Base-by-base conservation (phyloP, 768 basidiomycete species). In the Boletus pseudopeckii region DNA sequence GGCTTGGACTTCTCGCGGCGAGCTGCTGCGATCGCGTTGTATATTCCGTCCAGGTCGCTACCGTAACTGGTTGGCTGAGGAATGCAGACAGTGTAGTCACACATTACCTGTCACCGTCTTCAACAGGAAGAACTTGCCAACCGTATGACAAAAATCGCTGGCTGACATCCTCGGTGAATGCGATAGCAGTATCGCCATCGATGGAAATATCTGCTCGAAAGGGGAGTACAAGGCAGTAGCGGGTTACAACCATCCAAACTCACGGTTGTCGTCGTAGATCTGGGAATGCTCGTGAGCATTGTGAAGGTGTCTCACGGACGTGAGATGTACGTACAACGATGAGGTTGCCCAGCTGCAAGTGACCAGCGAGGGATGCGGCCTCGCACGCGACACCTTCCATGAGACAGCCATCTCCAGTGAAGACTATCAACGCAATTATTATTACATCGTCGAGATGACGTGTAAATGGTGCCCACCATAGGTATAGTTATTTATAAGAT, bases 351-450 rank as follows among this genome's bases (percentile, higher is more conserved):
- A 98, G 82, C 70, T 93, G 86, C 64, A 97, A 80, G 74, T 98
- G 95, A 57, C 94, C 95, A 56, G 92, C 94, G 58, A 97, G 80
- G 64, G 89, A 92, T 55, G 89, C 88, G 38, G 95, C 92, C 71
- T 98, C 95, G 58, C 82, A 80, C n/a, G 93, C 81, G 60, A 98
- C 86, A 78, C 95, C 95, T 73, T 98, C 95, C 89, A 95, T 94
- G 50, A 98, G 79, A 75, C 95, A 98, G 43, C 95, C 95, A 73
- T 98, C 95, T 64, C 95, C 95, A 55, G 83, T 80, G 77, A 97
- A 96, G 48, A 88, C 91, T 91, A 11, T 47, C 24, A 56, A 18
- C 48, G 45, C 50, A 8, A 54, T 45, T 20, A 47, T 54, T 46
- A 49, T 52, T 48, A 33, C 46, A 10, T 30, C n/a, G 46, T 20